Conservation (phyloP, 768 basidiomycete genomes). For the Lyophyllum shimeji region DNA sequence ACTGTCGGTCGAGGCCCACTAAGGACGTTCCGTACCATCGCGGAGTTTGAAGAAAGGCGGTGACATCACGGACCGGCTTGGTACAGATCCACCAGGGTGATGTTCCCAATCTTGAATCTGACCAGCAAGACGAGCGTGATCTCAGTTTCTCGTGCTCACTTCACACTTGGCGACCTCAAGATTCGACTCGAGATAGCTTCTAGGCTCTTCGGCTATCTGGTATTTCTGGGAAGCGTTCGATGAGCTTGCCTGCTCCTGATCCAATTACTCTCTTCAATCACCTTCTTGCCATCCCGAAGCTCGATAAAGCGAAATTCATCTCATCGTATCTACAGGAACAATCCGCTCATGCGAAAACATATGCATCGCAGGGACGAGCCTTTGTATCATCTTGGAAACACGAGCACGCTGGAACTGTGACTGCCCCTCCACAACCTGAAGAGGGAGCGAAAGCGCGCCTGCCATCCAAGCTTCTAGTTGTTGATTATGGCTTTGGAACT, state of each 20-base stretch:
- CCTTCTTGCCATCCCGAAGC: conserved; percentile 32
- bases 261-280: conserved; percentile 7
- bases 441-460: not conserved
- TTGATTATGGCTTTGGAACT: conserved; percentile 46
- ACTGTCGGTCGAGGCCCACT: too few relatives aligned
- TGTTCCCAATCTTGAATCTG: too few relatives aligned
- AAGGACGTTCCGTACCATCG: too few relatives aligned
- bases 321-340: conserved; percentile 52
- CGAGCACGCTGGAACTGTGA: not conserved
- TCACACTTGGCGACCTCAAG: too few relatives aligned
- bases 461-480: not conserved
- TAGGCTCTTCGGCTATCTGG: not conserved
- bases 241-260: not conserved
- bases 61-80: too few relatives aligned
- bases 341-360: conserved; percentile 37
- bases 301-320: conserved; percentile 43
- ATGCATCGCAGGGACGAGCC: conserved; percentile 40
- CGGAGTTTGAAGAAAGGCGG: too few relatives aligned
- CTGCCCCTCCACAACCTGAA: not conserved
- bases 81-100: too few relatives aligned
- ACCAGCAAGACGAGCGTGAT: too few relatives aligned
- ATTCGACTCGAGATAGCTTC: too few relatives aligned
- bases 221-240: not conserved
- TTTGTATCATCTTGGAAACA: conserved; percentile 30
- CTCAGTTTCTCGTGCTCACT: too few relatives aligned